Evolutionary conservation across 1,284 basidiomycete species (phyloP), one percentile per base, ranked within the genome.

Genomic region (Fistulinella cinereoalba): DNA sequence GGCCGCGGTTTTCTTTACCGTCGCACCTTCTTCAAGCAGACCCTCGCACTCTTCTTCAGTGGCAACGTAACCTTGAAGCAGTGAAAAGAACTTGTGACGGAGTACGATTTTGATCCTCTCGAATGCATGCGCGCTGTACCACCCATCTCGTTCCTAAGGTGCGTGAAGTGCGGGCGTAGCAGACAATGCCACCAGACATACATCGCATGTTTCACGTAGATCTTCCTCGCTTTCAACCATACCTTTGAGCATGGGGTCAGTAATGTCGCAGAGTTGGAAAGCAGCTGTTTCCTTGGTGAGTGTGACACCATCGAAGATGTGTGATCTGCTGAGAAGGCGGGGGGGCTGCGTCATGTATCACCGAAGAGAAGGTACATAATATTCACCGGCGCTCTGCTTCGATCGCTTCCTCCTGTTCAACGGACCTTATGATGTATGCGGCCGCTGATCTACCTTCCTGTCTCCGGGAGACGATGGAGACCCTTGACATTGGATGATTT

Each of bases 261-360:
- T 70, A 50, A 99, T 89, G 65, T 99, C 96, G 65, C 89, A 90
- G 6, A 99, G 74, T 66, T 97, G 95, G 67, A 92, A 99, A 16
- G 92, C 88, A 6, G 91, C 92, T 0, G 88, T 84, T 64, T 92
- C 86, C 52, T 86, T 85, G 44, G 85, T 82, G 27, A 90, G 67
- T 6, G 80, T 80, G 50, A 80, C 65, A 0, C 96, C 97, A 64
- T 99, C 92, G 61, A 98, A 99, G 29, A 92, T 79, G 66, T 97
- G 92, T 1, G 85, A 85, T 51, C 73, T 78, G 53, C 77, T 81
- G 47, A 4, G 22, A 32, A 29, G 38, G 21, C 13, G 12, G 8
- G 24, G 10, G 6, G 5, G n/a, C n/a, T n/a, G 21, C 6, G 22
- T 49, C 16, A 55, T 23, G 25, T 37, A 48, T 33, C 8, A 18